Conservation (phyloP, 176 grass and related monocot species). For the Juncus effusus region DNA sequence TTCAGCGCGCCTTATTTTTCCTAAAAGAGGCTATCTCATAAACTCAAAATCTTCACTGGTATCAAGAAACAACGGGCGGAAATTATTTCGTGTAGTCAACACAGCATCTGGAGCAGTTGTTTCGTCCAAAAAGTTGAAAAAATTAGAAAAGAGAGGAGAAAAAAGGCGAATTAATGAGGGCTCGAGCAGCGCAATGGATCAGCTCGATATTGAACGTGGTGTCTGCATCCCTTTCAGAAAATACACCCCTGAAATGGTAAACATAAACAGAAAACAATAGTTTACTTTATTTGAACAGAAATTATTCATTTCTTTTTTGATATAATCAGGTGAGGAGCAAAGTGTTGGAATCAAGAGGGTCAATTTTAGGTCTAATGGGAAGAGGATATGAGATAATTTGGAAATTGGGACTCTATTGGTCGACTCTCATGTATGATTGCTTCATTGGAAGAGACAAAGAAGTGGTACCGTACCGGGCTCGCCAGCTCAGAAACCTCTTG, state of each 20-base stretch:
- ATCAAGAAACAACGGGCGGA: slow-evolving; percentile 26
- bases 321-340: slow-evolving; percentile 79
- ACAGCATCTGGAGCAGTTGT: slow-evolving; percentile 35
- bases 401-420: slow-evolving; percentile 94
- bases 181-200: slow-evolving; percentile 73
- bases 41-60: slow-evolving; percentile 21
- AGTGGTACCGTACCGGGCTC: slow-evolving; percentile 84
- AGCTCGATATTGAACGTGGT: slow-evolving; percentile 94
- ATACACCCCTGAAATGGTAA: slow-evolving; percentile 79
- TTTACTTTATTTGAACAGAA: neutral
- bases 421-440: slow-evolving; percentile 71
- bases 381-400: slow-evolving; percentile 88
- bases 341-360: slow-evolving; percentile 89
- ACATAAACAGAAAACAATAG: too few species aligned
- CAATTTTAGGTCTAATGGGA: slow-evolving; percentile 65
- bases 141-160: slow-evolving; percentile 28
- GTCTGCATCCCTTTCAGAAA: slow-evolving; percentile 90
- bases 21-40: neutral
- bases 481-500: slow-evolving; percentile 89
- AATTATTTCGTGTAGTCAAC: slow-evolving; percentile 33
- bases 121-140: slow-evolving; percentile 31
- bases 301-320: slow-evolving; percentile 1
- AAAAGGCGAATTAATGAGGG: slow-evolving; percentile 32
- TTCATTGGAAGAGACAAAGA: slow-evolving; percentile 90
- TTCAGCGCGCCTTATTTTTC: neutral